A percentile compares a stretch with the other conserved stretches of the same genome.
These are phyloP conservation scores for Penicillium sp. DNA, from an alignment of 2,329 filamentous ascomycete species.

Conservation along the genomic window DNA sequence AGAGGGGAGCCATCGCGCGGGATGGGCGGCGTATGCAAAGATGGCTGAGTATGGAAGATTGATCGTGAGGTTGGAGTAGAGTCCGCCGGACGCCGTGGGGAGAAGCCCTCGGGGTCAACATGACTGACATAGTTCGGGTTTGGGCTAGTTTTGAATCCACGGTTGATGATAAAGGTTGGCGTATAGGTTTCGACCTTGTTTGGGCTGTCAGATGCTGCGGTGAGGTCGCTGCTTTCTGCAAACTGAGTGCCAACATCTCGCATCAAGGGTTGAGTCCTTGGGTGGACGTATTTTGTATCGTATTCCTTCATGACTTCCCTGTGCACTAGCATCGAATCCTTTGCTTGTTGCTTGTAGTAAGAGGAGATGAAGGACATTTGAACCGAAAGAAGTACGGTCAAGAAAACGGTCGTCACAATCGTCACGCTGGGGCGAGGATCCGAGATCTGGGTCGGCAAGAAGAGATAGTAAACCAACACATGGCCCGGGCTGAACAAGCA, in stretches of 20 bases:
- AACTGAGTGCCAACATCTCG: conserved; percentile 81
- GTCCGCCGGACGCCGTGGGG: conserved; percentile 48
- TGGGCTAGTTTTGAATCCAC: conserved; percentile 78
- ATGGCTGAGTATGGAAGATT: conserved; percentile 36
- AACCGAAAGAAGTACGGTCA: conserved; percentile 75
- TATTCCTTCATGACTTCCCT: conserved; percentile 95
- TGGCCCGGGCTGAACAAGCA: conserved; percentile 94
- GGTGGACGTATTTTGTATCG: conserved; percentile 93
- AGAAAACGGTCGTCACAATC: conserved; percentile 78
- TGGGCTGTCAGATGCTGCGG: conserved; percentile 49
- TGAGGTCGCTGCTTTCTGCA: conserved; percentile 51
- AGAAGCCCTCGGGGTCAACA: conserved; percentile 68
- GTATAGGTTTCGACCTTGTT: conserved; percentile 68
- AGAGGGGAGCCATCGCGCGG: conserved; percentile 56
- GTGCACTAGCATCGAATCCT: conserved; percentile 82
- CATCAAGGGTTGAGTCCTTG: conserved; percentile 80
- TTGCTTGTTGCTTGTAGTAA: conserved; percentile 81
- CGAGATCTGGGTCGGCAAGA: conserved; percentile 75
- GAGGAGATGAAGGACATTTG: conserved; percentile 77
- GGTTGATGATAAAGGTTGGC: conserved; percentile 69
- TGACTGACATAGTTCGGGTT: conserved; percentile 80
- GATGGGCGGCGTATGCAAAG: conserved; percentile 51
- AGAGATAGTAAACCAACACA: conserved; percentile 86
- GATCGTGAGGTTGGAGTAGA: conserved; percentile 50
- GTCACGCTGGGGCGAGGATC: conserved; percentile 86